Evolutionary conservation across 345 rosid species (phyloP).

Genomic region (Eucalyptus cloeziana): DNA sequence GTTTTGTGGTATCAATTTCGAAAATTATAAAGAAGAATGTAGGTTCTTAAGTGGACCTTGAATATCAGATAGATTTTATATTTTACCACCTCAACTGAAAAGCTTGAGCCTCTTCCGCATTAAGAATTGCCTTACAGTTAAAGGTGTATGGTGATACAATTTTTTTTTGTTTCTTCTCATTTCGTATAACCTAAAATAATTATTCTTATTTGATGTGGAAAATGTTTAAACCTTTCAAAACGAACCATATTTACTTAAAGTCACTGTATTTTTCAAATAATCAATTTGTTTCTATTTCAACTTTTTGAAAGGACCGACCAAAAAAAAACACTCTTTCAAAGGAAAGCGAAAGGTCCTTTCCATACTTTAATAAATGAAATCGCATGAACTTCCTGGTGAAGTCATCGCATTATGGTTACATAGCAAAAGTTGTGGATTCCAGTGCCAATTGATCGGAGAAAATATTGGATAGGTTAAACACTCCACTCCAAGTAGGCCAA

Average conservation of each 20-base stretch:
- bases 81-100: not conserved
- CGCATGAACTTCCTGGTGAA: not conserved
- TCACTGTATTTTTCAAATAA: not conserved
- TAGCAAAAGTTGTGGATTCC: not conserved
- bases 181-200: not conserved
- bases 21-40: not conserved
- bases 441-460: too few species aligned
- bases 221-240: not conserved
- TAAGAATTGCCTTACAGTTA: not conserved
- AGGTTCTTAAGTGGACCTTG: not conserved
- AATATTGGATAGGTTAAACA: too few species aligned
- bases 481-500: too few species aligned
- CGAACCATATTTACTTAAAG: not conserved
- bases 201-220: not conserved
- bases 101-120: not conserved
- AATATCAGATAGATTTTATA: too few species aligned
- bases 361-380: not conserved
- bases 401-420: not conserved
- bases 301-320: not conserved
- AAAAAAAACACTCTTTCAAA: too few species aligned
- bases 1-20: not conserved
- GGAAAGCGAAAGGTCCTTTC: not conserved
- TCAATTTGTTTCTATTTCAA: not conserved
- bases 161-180: not conserved
- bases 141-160: not conserved